Percentiles rank a stretch among this genome's conserved stretches.
Evolutionary conservation across 2,329 filamentous ascomycete genomes (phyloP).

Genomic region (Neonectria punicea): DNA sequence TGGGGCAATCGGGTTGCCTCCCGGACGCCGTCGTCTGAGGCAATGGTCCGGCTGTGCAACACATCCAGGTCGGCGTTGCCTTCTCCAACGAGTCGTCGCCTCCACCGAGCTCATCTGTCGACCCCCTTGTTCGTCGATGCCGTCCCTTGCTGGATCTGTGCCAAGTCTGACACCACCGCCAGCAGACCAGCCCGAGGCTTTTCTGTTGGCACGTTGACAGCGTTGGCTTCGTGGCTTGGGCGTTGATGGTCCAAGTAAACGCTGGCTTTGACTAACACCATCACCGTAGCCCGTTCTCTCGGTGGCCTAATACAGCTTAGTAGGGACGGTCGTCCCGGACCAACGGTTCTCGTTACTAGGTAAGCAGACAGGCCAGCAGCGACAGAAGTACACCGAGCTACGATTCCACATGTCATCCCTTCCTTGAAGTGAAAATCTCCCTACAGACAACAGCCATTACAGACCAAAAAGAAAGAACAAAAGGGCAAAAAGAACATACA

Average conservation of each 20-base stretch:
- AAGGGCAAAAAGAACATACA: background rate
- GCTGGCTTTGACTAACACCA: background rate
- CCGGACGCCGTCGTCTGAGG: background rate
- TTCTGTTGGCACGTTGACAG: background rate
- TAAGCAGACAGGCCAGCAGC: background rate
- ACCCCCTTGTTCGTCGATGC: background rate
- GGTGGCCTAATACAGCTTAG: background rate
- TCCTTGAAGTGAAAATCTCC: no score
- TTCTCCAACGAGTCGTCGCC: background rate
- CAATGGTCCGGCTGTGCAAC: background rate
- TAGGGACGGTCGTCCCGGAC: background rate
- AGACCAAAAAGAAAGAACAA: background rate
- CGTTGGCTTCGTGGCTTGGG: background rate
- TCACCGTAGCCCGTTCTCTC: background rate
- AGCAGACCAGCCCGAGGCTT: background rate
- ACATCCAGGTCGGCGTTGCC: background rate
- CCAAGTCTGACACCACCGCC: background rate
- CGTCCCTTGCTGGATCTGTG: background rate
- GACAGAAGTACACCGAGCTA: no score
- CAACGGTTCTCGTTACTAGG: background rate
- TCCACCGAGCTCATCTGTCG: background rate
- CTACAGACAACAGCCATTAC: background rate
- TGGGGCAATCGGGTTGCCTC: background rate
- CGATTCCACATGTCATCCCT: no score
- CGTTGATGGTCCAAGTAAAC: background rate